Evolutionary conservation across 371 early-diverging fungal genomes (phyloP), one percentile per base, ranked within the genome.

Genomic region (Zopfochytrium polystomum): DNA sequence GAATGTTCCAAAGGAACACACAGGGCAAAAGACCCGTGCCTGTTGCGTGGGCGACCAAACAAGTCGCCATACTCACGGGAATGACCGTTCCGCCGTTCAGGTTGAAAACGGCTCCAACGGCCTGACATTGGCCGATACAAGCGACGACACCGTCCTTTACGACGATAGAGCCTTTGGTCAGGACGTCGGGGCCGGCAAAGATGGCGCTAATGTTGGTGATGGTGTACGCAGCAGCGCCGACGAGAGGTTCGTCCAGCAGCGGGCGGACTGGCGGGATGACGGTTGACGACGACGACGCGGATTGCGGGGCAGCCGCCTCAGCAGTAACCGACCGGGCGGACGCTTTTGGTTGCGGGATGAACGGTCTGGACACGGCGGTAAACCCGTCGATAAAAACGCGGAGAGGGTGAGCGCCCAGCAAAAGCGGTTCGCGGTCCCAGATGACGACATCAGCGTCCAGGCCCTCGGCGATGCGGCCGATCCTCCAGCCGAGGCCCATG

Each of bases 381-480:
- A 76, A 75, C 48, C 92, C 92, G 72, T 92, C 92, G 50, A 88
- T 77, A 67, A 83, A 77, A 23, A 92, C 90, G 60, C 81, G 76
- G 22, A 82, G 70, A 44, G 92, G 92, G 55, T 86, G 80, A 26
- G 92, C 85, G 31, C 90, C 90, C 31, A 90, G 68, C 58, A 6
- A 92, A 71, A 15, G 92, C 90, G 65, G 88, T 81, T 15, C 68
- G 63, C 64, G 42, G 52, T 73, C 62, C 78, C 78, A 78, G 45
- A 80, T 60, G n/a, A 90, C 87, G 25, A 90, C 62, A 75, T 92
- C 92, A 5, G 91, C 92, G 75, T 92, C 92, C 68, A 83, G 87
- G 11, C 89, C 90, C 1, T 75, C 67, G 18, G 72, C 74, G 54
- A 92, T 65, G 45, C 72, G 73, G 20, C 92, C 92, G 59, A 90